Evolutionary conservation across 208 protist species (phyloP), one percentile per base, ranked within the genome.

Genomic region (Lotmaria passim): DNA sequence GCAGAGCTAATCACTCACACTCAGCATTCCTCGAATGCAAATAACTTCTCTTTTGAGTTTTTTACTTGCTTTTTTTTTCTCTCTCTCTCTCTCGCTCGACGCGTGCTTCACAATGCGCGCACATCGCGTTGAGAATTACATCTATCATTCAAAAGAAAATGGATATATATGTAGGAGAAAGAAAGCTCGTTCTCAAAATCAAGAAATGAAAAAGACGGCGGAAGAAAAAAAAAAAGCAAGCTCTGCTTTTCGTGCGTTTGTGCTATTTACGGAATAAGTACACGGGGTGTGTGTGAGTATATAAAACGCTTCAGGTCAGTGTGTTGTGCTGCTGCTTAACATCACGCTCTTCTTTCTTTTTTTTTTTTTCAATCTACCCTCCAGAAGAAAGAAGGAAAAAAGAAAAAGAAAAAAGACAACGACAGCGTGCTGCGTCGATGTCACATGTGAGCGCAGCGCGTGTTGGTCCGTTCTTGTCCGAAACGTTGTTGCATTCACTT

Each of bases 121-220:
- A 46, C 41, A 7, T 17, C 10, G 7, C 47, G 28, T 7, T 12
- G 47, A 30, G 24, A 51, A 30, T 7, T 7, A 23, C 6, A 10
- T 51, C 47, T 51, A 24, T 48, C 48, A 58, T 34, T 11, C 26
- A 50, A 34, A 51, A 7, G 21, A 48, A 48, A 48, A 48, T 21
- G n/a, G 21, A 48, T 7, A 48, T 23, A 7, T 48, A 21, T 14
- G 43, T 14, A 48, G 7, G 24, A 4, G 14, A 4, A 11, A 44
- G n/a, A n/a, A n/a, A n/a, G n/a, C n/a, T n/a, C n/a, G n/a, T n/a
- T n/a, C n/a, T n/a, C n/a, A n/a, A n/a, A n/a, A n/a, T n/a, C 28
- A 34, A 39, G 48, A 30, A 23, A 38, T 21, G n/a, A 46, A 12
- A 24, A 62, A 46, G 39, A 17, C 3, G 7, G 3, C 28, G 11